Evolutionary conservation across 495 filamentous ascomycete genomes (phyloP).

Genomic region (Aspergillus sparsus): DNA sequence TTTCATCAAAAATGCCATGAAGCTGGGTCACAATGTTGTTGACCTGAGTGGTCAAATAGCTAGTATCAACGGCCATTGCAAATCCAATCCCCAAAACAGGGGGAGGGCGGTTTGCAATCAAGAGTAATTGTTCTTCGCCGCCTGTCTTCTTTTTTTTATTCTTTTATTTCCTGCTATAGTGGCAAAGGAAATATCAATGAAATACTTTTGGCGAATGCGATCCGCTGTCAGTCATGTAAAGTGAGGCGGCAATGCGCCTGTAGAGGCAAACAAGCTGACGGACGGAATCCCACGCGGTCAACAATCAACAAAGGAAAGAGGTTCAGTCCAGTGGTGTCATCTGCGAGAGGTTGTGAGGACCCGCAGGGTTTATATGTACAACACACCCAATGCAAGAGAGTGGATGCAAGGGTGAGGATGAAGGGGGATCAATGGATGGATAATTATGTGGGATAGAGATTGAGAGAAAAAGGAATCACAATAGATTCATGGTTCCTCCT

Average conservation of each 20-base stretch:
- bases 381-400: slow-evolving; percentile 14
- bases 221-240: slow-evolving; percentile 22
- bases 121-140: neutral
- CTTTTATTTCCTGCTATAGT: slow-evolving; percentile 23
- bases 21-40: slow-evolving; percentile 87
- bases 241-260: slow-evolving; percentile 25
- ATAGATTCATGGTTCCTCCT: slow-evolving; percentile 2
- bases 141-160: no score
- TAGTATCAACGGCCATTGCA: slow-evolving; percentile 82
- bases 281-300: slow-evolving; percentile 22
- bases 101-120: slow-evolving; percentile 28
- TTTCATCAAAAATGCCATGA: slow-evolving; percentile 93
- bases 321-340: slow-evolving; percentile 19
- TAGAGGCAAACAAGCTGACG: slow-evolving; percentile 23
- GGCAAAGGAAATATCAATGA: slow-evolving; percentile 26
- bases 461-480: slow-evolving; percentile 17
- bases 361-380: slow-evolving; percentile 29
- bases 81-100: slow-evolving; percentile 25
- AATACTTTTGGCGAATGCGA: slow-evolving; percentile 33
- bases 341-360: slow-evolving; percentile 22
- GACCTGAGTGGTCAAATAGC: slow-evolving; percentile 89
- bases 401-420: slow-evolving; percentile 29
- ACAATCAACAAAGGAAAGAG: slow-evolving; percentile 25
- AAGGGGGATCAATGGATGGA: neutral
- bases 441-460: slow-evolving; percentile 4